A percentile compares a stretch with the other conserved stretches of the same genome.
phyloP scores from a whole-genome alignment of 768 basidiomycete genomes.

The Cubamyces sp. region DNA sequence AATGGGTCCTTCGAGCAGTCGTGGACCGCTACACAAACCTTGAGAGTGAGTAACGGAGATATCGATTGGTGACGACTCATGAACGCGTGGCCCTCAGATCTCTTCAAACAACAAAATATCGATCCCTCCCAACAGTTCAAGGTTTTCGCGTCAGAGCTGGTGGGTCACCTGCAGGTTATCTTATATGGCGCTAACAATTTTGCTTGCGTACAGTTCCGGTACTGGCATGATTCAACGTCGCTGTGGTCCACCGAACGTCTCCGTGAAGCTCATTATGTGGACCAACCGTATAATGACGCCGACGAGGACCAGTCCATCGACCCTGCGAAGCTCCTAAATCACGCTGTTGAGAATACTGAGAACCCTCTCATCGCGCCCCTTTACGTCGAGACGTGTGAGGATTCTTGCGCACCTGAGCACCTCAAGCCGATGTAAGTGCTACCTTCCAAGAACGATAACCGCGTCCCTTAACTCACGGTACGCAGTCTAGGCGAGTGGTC shows the following conservation, averaged over 20 bases:
- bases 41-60: constrained; percentile 24
- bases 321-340: constrained; percentile 27
- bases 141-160: constrained; percentile 35
- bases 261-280: constrained; percentile 20
- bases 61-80: no score
- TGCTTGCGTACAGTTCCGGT: constrained; percentile 13
- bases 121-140: constrained; percentile 34
- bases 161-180: constrained; percentile 7
- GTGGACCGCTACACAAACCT: constrained; percentile 32
- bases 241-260: constrained; percentile 19
- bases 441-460: not conserved
- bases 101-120: constrained; percentile 35
- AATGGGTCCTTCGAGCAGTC: constrained; percentile 28
- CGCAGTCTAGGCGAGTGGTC: constrained; percentile 33
- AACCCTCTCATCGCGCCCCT: not conserved
- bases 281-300: constrained; percentile 30
- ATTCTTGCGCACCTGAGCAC: not conserved
- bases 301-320: constrained; percentile 27
- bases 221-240: constrained; percentile 10
- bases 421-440: constrained; percentile 7
- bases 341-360: constrained; percentile 22
- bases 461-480: not conserved
- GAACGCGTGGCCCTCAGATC: constrained; percentile 22
- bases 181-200: not conserved
- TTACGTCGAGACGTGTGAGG: not conserved